Base-by-base conservation (phyloP, 805 yeast genomes). In the Hagleromyces aurorensis region DNA sequence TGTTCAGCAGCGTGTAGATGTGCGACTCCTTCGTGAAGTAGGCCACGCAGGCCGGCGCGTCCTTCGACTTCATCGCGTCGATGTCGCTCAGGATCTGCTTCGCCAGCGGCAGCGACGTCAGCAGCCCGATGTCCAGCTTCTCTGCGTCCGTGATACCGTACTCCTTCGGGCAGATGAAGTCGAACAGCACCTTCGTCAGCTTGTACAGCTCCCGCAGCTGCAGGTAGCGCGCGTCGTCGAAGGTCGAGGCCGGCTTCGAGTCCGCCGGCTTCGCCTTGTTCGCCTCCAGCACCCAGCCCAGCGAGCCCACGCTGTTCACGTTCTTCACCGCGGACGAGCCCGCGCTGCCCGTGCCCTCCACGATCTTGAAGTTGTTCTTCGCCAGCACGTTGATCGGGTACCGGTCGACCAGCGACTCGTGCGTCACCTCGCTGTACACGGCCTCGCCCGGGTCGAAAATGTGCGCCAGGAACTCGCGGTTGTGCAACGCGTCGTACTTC, bases 1-100 rank as follows among this genome's bases (percentile, higher is more conserved):
- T 83, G 50, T 91, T 91, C 48, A 91, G 60, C 37, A 91, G 62
- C 0, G 99, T 91, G 59, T 91, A 91, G 53, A 91, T 91, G 55
- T 91, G 99, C 1, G 94, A 80, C 55, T 91, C 99, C 58, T 91
- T 91, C 16, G 99, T 91, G 67, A 91, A 89, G 50, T 91, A 91
- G 25, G 85, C 77, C 25, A 85, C 81, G 23, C 83, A 76, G 3
- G 85, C 91, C 1, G 96, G 94, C 12, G 74, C 69, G 34, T 81
- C 86, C 25, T 78, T 74, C 28, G 72, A 72, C 48, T 79, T 78
- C 72, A 89, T 86, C 28, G 72, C 70, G 34, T 80, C 75, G 25
- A 91, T 75, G 51, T 91, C 97, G 19, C 68, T 63, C 29, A 91
- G 56, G 21, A 91, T 80, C 57, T 85, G 94, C 54, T 77, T 82